These are phyloP conservation scores for Nakazawaea ambrosiae DNA, from an alignment of 805 yeast species.

Conservation along the genomic window DNA sequence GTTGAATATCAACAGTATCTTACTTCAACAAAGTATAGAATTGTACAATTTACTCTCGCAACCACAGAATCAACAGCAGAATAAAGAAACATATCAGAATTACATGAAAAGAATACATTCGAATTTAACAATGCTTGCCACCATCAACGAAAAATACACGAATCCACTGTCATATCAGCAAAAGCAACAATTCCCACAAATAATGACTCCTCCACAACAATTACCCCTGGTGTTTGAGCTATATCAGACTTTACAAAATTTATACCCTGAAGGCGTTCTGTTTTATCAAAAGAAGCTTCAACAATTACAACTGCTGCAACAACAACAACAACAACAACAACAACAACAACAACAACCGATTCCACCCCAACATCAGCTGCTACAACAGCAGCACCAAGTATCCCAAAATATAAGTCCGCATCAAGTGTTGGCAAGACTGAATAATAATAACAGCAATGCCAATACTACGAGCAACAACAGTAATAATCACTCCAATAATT, in stretches of 20 bases:
- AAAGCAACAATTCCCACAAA: slow-evolving; percentile 35
- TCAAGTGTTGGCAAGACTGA: slow-evolving; percentile 24
- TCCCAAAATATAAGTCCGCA: slow-evolving; percentile 25
- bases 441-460: background rate
- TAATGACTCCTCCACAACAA: slow-evolving; percentile 47
- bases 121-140: slow-evolving; percentile 28
- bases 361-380: slow-evolving; percentile 11
- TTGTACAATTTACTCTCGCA: slow-evolving; percentile 20
- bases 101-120: slow-evolving; percentile 29
- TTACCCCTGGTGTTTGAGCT: slow-evolving; percentile 44
- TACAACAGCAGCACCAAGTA: slow-evolving; percentile 9
- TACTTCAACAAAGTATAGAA: slow-evolving; percentile 22
- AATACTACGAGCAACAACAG: background rate
- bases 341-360: slow-evolving; percentile 17
- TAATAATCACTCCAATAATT: background rate
- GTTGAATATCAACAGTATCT: slow-evolving; percentile 26
- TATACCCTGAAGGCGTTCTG: slow-evolving; percentile 50
- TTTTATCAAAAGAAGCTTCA: slow-evolving; percentile 25
- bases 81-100: slow-evolving; percentile 24
- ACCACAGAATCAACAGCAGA: slow-evolving; percentile 17
- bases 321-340: slow-evolving; percentile 13
- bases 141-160: slow-evolving; percentile 29
- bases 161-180: slow-evolving; percentile 18
- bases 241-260: slow-evolving; percentile 38
- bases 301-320: slow-evolving; percentile 20